Conservation (phyloP, 805 yeast genomes). For the Nakazawaea ambrosiae region DNA sequence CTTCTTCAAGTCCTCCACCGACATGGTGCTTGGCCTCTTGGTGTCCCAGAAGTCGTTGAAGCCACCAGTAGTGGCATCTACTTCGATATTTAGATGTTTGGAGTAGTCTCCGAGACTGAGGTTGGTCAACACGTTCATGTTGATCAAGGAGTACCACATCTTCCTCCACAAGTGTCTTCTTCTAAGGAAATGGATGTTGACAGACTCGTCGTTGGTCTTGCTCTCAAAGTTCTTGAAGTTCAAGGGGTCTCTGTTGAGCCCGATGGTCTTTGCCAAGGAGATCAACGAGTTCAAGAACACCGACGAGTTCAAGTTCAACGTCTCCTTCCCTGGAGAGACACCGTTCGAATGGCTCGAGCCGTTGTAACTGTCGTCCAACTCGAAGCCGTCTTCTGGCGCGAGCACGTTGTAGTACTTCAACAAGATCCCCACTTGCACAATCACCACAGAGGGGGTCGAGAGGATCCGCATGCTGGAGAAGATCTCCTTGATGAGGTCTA, state of each 20-base stretch:
- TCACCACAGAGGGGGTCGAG: constrained; percentile 37
- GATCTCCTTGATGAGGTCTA: constrained; percentile 38
- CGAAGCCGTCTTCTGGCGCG: constrained; percentile 52
- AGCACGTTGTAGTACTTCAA: constrained; percentile 47
- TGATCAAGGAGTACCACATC: constrained; percentile 29
- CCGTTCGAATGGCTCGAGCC: constrained; percentile 18
- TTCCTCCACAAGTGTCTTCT: constrained; percentile 33
- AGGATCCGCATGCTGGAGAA: constrained; percentile 34
- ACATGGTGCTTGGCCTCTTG: constrained; percentile 30
- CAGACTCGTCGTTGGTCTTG: constrained; percentile 16
- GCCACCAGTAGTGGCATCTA: constrained; percentile 27
- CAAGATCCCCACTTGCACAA: constrained; percentile 54
- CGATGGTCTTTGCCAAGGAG: constrained; percentile 38
- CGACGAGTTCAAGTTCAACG: constrained; percentile 28
- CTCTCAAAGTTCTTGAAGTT: constrained; percentile 28
- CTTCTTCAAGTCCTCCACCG: constrained; percentile 27
- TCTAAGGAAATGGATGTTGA: constrained; percentile 23
- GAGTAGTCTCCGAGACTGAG: constrained; percentile 29
- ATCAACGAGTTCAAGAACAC: constrained; percentile 28
- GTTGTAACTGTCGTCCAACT: constrained; percentile 31
- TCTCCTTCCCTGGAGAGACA: constrained; percentile 26
- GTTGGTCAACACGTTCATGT: constrained; percentile 26
- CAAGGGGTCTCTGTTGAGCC: constrained; percentile 42
- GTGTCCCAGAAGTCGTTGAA: constrained; percentile 29
- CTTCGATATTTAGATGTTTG: constrained; percentile 28